A percentile compares a stretch with the other conserved stretches of the same genome.
Conservation (phyloP, 2,329 filamentous ascomycete genomes). For the Hymenoscyphus fructigenus region DNA sequence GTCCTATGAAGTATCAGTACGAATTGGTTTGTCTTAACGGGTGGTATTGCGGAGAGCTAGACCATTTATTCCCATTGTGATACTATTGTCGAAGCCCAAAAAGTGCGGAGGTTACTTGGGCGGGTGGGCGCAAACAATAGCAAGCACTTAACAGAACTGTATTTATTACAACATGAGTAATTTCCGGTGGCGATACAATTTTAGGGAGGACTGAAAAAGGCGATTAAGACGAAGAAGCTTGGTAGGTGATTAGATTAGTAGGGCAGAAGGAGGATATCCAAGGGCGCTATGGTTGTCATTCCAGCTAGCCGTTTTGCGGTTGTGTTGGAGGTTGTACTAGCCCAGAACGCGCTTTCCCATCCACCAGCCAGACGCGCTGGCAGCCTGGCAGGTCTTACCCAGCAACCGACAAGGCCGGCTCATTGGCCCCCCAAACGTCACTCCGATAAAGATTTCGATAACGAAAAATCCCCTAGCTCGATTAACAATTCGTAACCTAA, state of each 20-base stretch:
- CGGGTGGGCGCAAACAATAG: conserved; percentile 18
- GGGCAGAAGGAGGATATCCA: neutral
- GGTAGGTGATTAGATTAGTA: neutral
- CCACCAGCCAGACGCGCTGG: too few species aligned
- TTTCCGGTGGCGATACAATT: neutral
- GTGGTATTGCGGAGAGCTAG: neutral
- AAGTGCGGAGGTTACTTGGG: conserved; percentile 11
- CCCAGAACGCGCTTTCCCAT: too few species aligned
- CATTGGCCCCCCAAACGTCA: conserved; percentile 6
- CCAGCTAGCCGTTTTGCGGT: neutral
- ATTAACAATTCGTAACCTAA: neutral
- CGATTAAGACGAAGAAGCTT: neutral
- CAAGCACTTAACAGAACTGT: conserved; percentile 23
- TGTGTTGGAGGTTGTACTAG: neutral
- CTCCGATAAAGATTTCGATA: conserved; percentile 30
- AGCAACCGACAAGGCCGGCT: conserved; percentile 17
- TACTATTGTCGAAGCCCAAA: conserved; percentile 7
- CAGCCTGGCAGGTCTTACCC: neutral
- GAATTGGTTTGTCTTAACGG: neutral
- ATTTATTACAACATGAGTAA: conserved; percentile 15
- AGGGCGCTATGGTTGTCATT: conserved; percentile 1
- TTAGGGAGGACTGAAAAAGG: neutral
- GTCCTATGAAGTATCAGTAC: conserved; percentile 53
- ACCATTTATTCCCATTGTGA: conserved; percentile 34
- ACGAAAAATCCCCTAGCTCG: conserved; percentile 11